phyloP scores from a whole-genome alignment of 768 basidiomycete genomes.

The Guyanaporus albipodus region DNA sequence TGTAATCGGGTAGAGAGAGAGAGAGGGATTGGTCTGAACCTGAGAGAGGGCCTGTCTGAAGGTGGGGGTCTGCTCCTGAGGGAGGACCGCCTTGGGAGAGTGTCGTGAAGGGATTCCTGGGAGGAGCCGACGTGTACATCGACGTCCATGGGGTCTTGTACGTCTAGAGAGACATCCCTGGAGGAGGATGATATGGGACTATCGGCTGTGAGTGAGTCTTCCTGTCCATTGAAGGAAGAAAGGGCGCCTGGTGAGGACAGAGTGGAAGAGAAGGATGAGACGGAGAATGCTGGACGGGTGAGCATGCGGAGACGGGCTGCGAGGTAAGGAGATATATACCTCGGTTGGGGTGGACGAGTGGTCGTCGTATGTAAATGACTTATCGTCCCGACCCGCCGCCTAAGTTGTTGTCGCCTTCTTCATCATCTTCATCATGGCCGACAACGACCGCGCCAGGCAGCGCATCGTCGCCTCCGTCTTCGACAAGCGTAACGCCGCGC shows the following conservation, averaged over 20 bases:
- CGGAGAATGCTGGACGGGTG: constrained; percentile 13
- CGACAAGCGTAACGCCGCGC: constrained; percentile 61
- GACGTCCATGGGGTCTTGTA: constrained; percentile 25
- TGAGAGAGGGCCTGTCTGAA: constrained; percentile 25
- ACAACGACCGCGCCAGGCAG: constrained; percentile 51
- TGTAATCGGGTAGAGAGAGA: constrained; percentile 27
- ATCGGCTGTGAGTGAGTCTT: constrained; percentile 27
- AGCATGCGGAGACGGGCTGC: not conserved
- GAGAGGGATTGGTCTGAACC: constrained; percentile 21
- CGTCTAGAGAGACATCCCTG: constrained; percentile 31
- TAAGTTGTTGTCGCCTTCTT: not conserved
- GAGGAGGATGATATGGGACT: constrained; percentile 32
- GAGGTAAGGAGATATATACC: constrained; percentile 3
- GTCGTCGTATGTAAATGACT: not conserved
- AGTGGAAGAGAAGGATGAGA: constrained; percentile 24
- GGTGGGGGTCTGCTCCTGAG: constrained; percentile 22
- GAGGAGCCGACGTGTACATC: constrained; percentile 23
- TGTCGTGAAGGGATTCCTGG: constrained; percentile 25
- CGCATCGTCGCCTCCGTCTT: constrained; percentile 84
- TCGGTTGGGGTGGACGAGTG: not conserved
- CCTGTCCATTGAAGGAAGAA: constrained; percentile 30
- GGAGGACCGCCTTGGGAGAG: constrained; percentile 23
- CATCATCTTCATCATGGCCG: constrained; percentile 30
- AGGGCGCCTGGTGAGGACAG: constrained; percentile 32
- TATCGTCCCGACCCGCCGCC: constrained; percentile 4